phyloP scores from a whole-genome alignment of 768 basidiomycete genomes.

The Suillus subalutaceus region DNA sequence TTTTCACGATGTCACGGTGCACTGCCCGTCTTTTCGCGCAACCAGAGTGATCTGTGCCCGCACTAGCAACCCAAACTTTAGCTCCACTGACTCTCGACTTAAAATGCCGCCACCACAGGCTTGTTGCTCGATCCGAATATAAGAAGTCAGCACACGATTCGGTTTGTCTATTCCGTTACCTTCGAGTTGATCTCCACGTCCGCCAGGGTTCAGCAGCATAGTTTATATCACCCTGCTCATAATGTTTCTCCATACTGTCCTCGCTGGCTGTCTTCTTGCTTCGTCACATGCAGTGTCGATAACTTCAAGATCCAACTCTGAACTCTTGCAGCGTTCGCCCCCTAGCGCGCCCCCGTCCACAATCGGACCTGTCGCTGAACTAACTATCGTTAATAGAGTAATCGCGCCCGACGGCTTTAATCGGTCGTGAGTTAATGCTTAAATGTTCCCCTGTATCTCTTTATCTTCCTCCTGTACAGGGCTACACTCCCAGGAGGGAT shows the following conservation, averaged over 20 bases:
- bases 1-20: background rate
- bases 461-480: slow-evolving; percentile 23
- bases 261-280: background rate
- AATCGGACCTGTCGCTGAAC: slow-evolving; percentile 31
- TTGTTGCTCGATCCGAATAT: background rate
- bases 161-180: background rate
- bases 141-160: background rate
- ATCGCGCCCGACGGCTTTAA: slow-evolving; percentile 55
- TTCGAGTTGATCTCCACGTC: background rate
- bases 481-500: slow-evolving; percentile 47
- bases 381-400: slow-evolving; percentile 44
- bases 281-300: slow-evolving; percentile 23
- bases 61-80: slow-evolving; percentile 1
- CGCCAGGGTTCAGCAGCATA: background rate
- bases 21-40: background rate
- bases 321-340: background rate
- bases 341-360: slow-evolving; percentile 11
- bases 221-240: background rate
- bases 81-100: background rate
- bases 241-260: background rate
- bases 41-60: background rate
- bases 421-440: slow-evolving; percentile 34
- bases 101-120: background rate
- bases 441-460: background rate
- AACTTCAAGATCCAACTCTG: slow-evolving; percentile 14